Evolutionary conservation across 2,329 filamentous ascomycete species (phyloP).

Genomic region (Aspergillus pseudonomiae): DNA sequence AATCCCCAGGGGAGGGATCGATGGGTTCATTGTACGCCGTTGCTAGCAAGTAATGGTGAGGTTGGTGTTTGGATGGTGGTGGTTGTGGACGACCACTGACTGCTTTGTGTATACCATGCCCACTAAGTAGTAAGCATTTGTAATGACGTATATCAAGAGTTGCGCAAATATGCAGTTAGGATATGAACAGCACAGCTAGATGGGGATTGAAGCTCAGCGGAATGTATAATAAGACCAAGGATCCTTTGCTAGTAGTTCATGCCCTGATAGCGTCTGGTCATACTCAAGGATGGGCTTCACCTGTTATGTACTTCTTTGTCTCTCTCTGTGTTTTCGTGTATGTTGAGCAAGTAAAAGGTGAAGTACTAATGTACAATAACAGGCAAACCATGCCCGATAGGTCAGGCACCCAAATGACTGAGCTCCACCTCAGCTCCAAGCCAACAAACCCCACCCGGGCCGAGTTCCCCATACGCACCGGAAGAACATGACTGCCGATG

Average conservation of each 20-base stretch:
- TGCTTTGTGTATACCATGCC: not conserved
- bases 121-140: not conserved
- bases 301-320: too few species aligned
- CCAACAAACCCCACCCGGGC: too few species aligned
- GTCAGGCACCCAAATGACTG: not conserved
- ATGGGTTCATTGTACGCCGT: constrained; percentile 78
- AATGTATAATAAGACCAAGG: not conserved
- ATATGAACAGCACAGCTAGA: too few species aligned
- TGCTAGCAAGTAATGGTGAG: constrained; percentile 66
- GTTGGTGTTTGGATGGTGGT: constrained; percentile 81
- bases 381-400: not conserved
- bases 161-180: too few species aligned
- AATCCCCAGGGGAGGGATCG: constrained; percentile 63
- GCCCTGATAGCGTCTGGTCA: not conserved
- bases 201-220: too few species aligned
- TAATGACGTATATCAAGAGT: not conserved
- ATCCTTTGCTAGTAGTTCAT: not conserved
- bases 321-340: too few species aligned
- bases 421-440: too few species aligned
- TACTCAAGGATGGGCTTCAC: too few species aligned
- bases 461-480: not conserved
- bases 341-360: too few species aligned
- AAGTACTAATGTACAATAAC: too few species aligned
- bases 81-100: constrained; percentile 65
- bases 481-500: not conserved